Base-by-base conservation (phyloP, 2,329 filamentous ascomycete genomes). In the Colletotrichum nymphaeae region DNA sequence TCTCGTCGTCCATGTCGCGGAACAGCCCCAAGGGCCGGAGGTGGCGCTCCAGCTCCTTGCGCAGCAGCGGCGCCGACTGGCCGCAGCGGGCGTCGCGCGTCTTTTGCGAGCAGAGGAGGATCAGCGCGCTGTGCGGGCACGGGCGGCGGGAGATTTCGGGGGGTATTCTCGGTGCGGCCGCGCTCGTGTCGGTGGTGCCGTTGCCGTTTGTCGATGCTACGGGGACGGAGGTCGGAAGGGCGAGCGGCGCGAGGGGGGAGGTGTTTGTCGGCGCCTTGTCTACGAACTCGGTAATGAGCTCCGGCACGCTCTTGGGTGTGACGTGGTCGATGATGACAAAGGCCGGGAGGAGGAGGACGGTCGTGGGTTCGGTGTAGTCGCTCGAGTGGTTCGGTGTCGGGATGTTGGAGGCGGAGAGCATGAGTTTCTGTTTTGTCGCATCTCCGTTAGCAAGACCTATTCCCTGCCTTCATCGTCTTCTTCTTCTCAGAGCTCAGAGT, bases 31-130 rank as follows among this genome's bases (percentile, higher is more conserved):
- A 86, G 1, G 94, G 93, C 0, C 95, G 92, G 46, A 98, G 88
- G 81, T 98, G 95, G 1, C 96, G 90, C 85, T 98, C 95, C 67
- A 99, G 90, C 84, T 98, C 97, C 78, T 92, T 93, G 58, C 92
- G 90, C n/a, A 98, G 86, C 2, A 99, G 87, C 3, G 97, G 97
- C 1, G 97, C 97, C 42, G 93, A 97, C 85, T 98, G 95, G 0
- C 96, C 97, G 81, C 97, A 98, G 78, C 97, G 93, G 0, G 94
- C 95, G 82, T 98, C 97, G 75, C 97, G 93, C n/a, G 95, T 98
- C 79, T 91, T 91, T 81, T 98, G 97, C 58, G 94, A 97, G 87
- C 97, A 99, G 80, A 99, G 92, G 63, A 99, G 90, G 79, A 99
- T 95, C 30, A 98, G 89, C 76, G 93, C 95, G 74, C 90, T 89